Evolutionary conservation across 1,139 yeast genomes (phyloP).

Genomic region (Blastobotrys proliferans): DNA sequence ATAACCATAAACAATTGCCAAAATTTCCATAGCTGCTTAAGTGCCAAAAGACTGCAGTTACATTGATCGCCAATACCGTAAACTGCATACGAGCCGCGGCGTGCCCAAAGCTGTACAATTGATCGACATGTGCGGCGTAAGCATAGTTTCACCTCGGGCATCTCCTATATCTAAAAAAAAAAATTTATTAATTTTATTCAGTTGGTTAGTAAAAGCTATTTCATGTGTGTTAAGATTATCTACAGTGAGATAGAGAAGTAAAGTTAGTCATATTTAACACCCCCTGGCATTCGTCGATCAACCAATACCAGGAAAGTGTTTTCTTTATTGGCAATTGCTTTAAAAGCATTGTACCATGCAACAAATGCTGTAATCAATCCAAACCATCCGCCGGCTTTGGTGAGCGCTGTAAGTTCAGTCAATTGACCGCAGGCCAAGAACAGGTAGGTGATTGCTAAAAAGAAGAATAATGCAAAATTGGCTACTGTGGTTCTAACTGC

Average conservation of each 20-base stretch:
- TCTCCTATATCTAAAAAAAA: too few species aligned
- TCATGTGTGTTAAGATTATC: not conserved
- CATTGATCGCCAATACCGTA: too few species aligned
- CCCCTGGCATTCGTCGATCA: constrained; percentile 12
- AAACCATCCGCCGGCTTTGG: constrained; percentile 73
- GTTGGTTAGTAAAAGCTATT: not conserved
- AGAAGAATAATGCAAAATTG: constrained; percentile 63
- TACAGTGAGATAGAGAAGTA: not conserved
- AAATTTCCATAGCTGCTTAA: too few species aligned
- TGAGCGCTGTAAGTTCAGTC: constrained; percentile 38
- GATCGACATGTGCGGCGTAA: too few species aligned
- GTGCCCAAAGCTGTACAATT: too few species aligned
- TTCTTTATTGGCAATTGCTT: constrained; percentile 12
- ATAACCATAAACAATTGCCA: too few species aligned
- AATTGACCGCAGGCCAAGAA: constrained; percentile 61
- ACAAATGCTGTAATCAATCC: constrained; percentile 75
- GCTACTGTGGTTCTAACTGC: constrained; percentile 79
- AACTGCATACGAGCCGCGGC: too few species aligned
- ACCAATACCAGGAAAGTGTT: constrained; percentile 11
- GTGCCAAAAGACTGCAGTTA: too few species aligned
- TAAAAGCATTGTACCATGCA: constrained; percentile 89
- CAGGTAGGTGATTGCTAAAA: constrained; percentile 62
- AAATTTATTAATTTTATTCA: not conserved
- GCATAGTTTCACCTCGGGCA: too few species aligned
- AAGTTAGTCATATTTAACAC: constrained; percentile 5